Base-by-base conservation (phyloP, 306 rosid species). In the Cucurbita ficifolia region DNA sequence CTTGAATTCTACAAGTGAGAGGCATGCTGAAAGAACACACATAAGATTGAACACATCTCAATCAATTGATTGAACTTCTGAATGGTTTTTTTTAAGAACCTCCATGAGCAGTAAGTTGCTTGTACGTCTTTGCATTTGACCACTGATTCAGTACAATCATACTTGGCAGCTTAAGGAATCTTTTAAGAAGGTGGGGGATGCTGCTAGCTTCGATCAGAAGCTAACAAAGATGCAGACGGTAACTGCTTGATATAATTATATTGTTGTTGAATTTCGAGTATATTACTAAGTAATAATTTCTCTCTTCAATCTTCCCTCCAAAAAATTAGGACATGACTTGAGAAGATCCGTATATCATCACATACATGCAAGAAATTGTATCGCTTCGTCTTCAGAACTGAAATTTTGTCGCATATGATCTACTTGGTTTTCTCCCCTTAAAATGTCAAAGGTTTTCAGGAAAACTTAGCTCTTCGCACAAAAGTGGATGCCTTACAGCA, bases 221-320 rank as follows among this genome's bases (percentile, higher is more conserved):
- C 61, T 87, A 68, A 84, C 75, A 73, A 70, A 59, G 76, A 79
- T 87, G 55, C 81, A 74, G 78, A 87, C 85, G 95, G 98, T 93
- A 77, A 57, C 38, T 67, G 40, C 59, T 58, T 51, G 51, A 58
- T 52, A 7, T 61, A 29, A 29, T 29, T 29, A 29, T 29, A 29
- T 29, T 29, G 33, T 29, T 29, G 33, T 29, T 29, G 33, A 29
- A 29, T 29, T 29, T 29, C 33, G 33, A 29, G 33, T 29, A 29
- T 29, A 29, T 55, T n/a, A 55, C 67, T 12, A 1, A 54, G 18
- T 21, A 35, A 16, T n/a, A 7, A 12, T 38, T 12, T 46, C 19
- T 6, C 4, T 10, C 11, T 29, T 21, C 7, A 21, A 42, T 19
- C 21, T n/a, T 81, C 74, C 87, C 89, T 65, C 19, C n/a, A n/a